Base-by-base conservation (phyloP, 257 asterid genomes). In the Solanum gracilifrons region DNA sequence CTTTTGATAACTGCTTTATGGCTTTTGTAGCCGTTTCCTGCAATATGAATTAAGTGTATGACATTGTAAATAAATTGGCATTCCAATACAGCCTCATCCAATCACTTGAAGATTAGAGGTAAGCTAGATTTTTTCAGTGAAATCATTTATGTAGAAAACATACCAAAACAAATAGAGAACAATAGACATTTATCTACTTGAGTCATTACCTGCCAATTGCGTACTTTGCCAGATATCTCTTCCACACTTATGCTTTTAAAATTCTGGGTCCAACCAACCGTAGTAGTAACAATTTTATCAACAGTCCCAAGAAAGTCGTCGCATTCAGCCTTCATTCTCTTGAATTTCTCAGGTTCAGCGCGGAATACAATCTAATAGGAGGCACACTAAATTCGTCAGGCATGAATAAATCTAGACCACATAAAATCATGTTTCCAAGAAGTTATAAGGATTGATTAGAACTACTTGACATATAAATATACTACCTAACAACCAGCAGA, bases 151-250 rank as follows among this genome's bases (percentile, higher is more conserved):
- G 82, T 23, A 21, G 69, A 31, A 35, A 71, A 58, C 83, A 72
- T 21, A 31, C 27, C 84, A 33, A 85, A 36, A 85, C 41, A 27
- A 43, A 31, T 5, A 71, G 35, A 85, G 32, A 27, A 58, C 35
- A 13, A 71, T 83, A 32, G 31, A 76, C 86, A 51, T 84, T 76
- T 55, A 68, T 79, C 41, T 82, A 48, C 84, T 55, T 69, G 33
- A 87, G 21, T n/a, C 29, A 37, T 32, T 92, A 93, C 98, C 98
- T 97, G 99, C 98, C 98, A 95, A 88, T 94, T 95, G 75, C 71
- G 90, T 88, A 95, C 91, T 90, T 90, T 89, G 76, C 88, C 86
- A 51, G 90, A 90, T 76, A 89, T 87, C 76, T 91, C 87, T 88
- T 90, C 92, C 16, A 85, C 69, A 48, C 73, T 79, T 90, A 86